Base-by-base conservation (phyloP, 2,329 filamentous ascomycete species). In the Hypoxylon sp. region DNA sequence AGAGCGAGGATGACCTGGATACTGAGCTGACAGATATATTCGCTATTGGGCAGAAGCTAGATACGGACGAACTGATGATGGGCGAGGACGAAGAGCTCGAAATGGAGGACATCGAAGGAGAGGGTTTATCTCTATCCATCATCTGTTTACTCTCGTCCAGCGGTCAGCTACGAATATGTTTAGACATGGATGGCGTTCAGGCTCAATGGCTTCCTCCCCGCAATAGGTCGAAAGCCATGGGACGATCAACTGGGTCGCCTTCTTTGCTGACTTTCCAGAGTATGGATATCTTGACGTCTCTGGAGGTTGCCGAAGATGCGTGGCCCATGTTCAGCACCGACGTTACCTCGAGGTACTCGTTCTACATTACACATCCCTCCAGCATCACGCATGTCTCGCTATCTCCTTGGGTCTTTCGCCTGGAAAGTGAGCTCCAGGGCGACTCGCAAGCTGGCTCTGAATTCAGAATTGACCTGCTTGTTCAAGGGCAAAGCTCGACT, bases 271-370 rank as follows among this genome's bases (percentile, higher is more conserved):
- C 83, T 0, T 87, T 88, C 68, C 84, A 88, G 65, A 83, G 83
- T 24, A 78, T 88, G 49, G 86, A 88, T 62, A 85, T 83, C 3
- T 79, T 86, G 68, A 80, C 75, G 49, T 75, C 79, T 0, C 73
- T 78, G 5, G 86, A 88, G 69, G 77, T 84, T 40, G 81, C 74
- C 55, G 78, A 83, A 33, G 81, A 82, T 38, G 79, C 79, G 63
- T 88, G 86, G 86, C 86, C 86, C 4, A 79, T 86, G 33, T 87
- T 88, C 65, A 87, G 83, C 63, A 69, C 77, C 4, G 86, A 88
- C 62, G 80, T 83, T 51, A 83, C 80, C 35, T 88, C 85, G 3
- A 79, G 85, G 27, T 88, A 88, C 70, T 81, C 78, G 11, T 86
- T 88, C 64, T 88, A 82, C 61, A 76, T 88, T 49, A 88, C 85